A percentile compares a stretch with the other conserved stretches of the same genome.
These are phyloP conservation scores for Termitomyces sp. DNA, from an alignment of 768 basidiomycete species.

Conservation along the genomic window DNA sequence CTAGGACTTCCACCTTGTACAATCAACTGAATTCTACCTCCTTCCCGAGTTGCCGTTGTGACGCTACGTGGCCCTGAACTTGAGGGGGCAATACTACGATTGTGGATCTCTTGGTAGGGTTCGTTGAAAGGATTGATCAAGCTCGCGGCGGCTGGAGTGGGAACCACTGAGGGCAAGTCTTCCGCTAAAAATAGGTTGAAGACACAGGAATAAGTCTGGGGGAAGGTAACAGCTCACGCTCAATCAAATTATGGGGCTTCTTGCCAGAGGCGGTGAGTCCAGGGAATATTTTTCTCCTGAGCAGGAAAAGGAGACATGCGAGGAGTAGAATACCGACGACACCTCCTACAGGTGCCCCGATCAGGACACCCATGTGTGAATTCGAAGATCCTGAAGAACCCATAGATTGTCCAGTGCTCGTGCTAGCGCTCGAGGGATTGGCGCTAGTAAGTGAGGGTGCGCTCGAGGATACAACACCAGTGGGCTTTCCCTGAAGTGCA, in stretches of 20 bases:
- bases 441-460: too few relatives aligned
- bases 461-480: too few relatives aligned
- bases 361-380: background rate
- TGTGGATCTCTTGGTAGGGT: background rate
- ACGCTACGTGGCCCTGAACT: background rate
- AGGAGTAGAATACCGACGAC: background rate
- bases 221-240: too few relatives aligned
- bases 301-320: background rate
- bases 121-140: background rate
- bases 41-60: background rate
- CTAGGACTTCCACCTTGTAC: background rate
- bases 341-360: background rate
- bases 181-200: too few relatives aligned
- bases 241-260: background rate
- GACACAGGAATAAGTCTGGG: too few relatives aligned
- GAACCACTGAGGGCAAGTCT: background rate
- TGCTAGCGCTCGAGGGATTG: too few relatives aligned
- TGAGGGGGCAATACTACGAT: background rate
- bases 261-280: background rate
- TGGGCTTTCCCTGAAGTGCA: too few relatives aligned
- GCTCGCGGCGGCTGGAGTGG: background rate
- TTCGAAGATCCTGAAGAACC: too few relatives aligned
- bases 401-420: too few relatives aligned
- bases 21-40: background rate
- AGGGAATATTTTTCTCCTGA: background rate